These are phyloP conservation scores for Zygosaccharomyces pseudobailii DNA, from an alignment of 1,139 yeast species.

Conservation along the genomic window DNA sequence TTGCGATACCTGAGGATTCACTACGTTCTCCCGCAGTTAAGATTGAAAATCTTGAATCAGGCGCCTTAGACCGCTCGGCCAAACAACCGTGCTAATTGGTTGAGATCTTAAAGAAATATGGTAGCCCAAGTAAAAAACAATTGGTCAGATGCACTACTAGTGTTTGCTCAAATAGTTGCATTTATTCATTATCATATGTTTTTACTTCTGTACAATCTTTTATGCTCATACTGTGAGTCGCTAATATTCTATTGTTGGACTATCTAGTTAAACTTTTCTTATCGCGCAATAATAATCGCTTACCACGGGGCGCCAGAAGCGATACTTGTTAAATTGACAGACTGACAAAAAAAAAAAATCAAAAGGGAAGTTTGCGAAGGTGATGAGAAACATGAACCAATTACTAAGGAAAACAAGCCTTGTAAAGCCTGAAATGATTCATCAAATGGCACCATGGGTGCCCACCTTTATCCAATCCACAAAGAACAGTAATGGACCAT, in stretches of 20 bases:
- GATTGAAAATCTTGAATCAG: conserved; percentile 25
- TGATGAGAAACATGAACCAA: background rate
- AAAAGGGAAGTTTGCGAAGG: background rate
- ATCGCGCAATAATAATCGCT: background rate
- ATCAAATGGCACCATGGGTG: conserved; percentile 70
- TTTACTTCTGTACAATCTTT: background rate
- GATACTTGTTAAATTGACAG: background rate
- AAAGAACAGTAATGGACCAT: conserved; percentile 43
- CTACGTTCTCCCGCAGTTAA: conserved; percentile 10
- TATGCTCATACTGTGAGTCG: background rate
- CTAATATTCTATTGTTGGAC: background rate
- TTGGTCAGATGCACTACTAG: too few relatives aligned
- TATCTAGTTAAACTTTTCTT: background rate
- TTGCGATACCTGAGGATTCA: conserved; percentile 28
- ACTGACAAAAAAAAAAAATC: background rate
- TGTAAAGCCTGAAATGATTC: conserved; percentile 27
- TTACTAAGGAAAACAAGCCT: background rate
- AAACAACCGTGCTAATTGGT: conserved; percentile 19
- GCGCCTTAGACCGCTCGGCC: conserved; percentile 33
- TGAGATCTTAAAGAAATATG: background rate
- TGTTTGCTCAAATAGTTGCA: too few relatives aligned
- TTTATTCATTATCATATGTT: background rate
- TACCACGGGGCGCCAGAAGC: background rate
- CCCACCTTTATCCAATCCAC: conserved; percentile 53
- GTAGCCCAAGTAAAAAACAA: too few relatives aligned